A percentile compares a stretch with the other conserved stretches of the same genome.
Conservation (phyloP, 2,329 filamentous ascomycete species). For the Trichoderma simmonsii region DNA sequence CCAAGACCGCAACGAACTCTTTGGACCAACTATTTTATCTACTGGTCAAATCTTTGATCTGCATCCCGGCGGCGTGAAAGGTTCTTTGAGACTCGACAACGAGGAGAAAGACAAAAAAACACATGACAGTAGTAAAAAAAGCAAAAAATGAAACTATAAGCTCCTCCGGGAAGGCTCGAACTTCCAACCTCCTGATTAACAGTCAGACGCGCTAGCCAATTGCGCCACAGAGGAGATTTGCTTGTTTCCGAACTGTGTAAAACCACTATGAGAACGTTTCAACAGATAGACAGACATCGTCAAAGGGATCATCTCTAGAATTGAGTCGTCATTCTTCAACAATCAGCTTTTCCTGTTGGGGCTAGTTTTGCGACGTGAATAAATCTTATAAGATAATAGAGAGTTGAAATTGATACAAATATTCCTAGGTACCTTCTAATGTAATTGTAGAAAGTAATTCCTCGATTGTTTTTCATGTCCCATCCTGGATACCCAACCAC, state of each 20-base stretch:
- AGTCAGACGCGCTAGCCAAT: conserved; percentile 60
- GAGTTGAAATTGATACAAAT: neutral
- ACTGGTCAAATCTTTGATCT: too few species aligned
- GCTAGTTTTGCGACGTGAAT: neutral
- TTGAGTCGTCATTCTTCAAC: neutral
- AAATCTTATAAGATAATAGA: neutral
- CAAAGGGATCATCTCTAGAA: neutral
- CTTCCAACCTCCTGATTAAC: conserved; percentile 39
- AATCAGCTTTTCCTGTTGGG: neutral
- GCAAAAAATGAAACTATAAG: neutral
- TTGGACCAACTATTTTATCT: too few species aligned
- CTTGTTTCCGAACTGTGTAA: neutral
- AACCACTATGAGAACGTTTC: neutral
- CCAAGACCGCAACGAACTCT: too few species aligned
- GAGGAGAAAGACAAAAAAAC: neutral
- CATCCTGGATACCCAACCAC: neutral
- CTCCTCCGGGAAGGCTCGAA: conserved; percentile 22
- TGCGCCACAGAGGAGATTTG: conserved; percentile 40
- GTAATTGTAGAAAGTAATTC: neutral
- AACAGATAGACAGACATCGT: neutral
- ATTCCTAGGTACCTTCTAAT: neutral
- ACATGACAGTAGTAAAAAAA: neutral
- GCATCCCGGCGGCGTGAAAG: too few species aligned
- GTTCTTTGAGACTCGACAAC: too few species aligned
- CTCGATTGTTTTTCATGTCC: neutral